Evolutionary conservation across 2,329 filamentous ascomycete species (phyloP).

Genomic region (Xylariaceae sp.): DNA sequence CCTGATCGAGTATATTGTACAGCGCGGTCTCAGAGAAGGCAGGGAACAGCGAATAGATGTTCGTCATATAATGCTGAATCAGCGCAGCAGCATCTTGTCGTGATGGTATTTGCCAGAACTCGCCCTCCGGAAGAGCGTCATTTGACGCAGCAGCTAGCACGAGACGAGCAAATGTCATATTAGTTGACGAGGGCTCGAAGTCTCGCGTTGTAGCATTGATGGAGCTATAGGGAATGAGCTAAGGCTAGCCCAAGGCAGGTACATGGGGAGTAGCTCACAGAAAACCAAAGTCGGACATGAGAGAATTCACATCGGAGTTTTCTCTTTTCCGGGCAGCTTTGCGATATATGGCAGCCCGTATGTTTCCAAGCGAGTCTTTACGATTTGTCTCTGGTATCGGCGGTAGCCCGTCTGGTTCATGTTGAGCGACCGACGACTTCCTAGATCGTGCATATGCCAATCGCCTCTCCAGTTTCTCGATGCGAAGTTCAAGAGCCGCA

Average conservation of each 20-base stretch:
- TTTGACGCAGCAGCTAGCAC: constrained; percentile 79
- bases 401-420: constrained; percentile 51
- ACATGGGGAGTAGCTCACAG: constrained; percentile 50
- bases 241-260: background rate
- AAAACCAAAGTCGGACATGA: constrained; percentile 92
- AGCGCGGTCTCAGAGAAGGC: constrained; percentile 78
- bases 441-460: constrained; percentile 66
- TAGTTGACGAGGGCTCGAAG: constrained; percentile 81
- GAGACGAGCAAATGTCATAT: constrained; percentile 88
- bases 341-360: constrained; percentile 59
- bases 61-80: constrained; percentile 79
- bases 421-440: constrained; percentile 64
- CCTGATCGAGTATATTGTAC: constrained; percentile 71
- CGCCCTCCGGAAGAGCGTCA: constrained; percentile 61
- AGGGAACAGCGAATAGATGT: constrained; percentile 75
- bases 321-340: constrained; percentile 65
- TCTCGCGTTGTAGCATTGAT: constrained; percentile 93
- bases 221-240: constrained; percentile 50
- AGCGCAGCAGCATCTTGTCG: constrained; percentile 64
- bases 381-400: constrained; percentile 45
- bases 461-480: constrained; percentile 81
- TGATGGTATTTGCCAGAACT: constrained; percentile 62
- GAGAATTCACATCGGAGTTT: constrained; percentile 80
- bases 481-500: constrained; percentile 84
- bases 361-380: constrained; percentile 59